phyloP scores from a whole-genome alignment of 225 moss, liverwort and hornwort genomes.

The Bryum argenteum region DNA sequence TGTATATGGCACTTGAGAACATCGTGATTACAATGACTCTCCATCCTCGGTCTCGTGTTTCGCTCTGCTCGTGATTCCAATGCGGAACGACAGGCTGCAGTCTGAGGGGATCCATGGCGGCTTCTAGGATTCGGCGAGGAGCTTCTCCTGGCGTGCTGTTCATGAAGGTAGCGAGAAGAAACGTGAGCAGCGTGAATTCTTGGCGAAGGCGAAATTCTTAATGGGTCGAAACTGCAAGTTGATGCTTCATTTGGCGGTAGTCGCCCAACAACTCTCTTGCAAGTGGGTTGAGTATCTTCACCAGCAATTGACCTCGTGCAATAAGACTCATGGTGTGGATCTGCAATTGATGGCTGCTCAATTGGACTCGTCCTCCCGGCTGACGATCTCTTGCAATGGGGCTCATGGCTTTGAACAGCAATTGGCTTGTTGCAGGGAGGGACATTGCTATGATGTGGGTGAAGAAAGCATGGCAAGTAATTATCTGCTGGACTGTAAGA shows the following conservation, averaged over 20 bases:
- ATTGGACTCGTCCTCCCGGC: not conserved
- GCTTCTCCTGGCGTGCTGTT: not conserved
- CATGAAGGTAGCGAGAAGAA: constrained; percentile 32
- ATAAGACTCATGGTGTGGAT: not conserved
- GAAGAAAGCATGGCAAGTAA: constrained; percentile 20
- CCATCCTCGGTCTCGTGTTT: constrained; percentile 8
- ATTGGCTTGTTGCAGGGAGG: not conserved
- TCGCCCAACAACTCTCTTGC: constrained; percentile 13
- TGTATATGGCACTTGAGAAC: constrained; percentile 38
- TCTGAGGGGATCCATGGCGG: constrained; percentile 11
- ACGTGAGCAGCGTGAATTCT: constrained; percentile 14
- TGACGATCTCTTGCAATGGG: not conserved
- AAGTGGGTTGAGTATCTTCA: not conserved
- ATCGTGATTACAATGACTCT: constrained; percentile 30
- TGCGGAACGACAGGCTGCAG: not conserved
- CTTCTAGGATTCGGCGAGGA: not conserved
- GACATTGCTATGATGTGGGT: constrained; percentile 8
- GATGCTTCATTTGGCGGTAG: constrained; percentile 22
- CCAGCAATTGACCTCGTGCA: not conserved
- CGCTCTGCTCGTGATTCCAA: not conserved
- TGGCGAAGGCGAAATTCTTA: constrained; percentile 34
- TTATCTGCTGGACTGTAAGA: constrained; percentile 14
- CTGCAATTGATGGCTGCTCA: not conserved
- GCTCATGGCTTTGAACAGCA: not conserved
- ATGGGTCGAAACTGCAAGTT: constrained; percentile 37